These are phyloP conservation scores for Kurtzmaniella quercitrusa DNA, from an alignment of 1,139 yeast species.

Conservation along the genomic window DNA sequence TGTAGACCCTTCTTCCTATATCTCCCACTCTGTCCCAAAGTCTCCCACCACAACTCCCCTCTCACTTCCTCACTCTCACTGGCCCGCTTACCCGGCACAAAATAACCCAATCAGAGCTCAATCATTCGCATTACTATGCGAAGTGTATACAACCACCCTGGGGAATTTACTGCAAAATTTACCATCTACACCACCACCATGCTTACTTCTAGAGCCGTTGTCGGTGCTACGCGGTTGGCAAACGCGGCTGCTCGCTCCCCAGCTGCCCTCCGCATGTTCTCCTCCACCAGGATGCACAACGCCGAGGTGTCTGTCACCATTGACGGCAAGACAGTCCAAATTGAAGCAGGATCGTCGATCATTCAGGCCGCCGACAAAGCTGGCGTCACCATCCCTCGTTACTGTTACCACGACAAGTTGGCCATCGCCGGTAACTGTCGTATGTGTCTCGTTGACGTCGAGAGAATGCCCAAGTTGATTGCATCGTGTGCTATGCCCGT, in stretches of 20 bases:
- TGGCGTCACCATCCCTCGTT: conserved; percentile 82
- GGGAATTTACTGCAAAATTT: not conserved
- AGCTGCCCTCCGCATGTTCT: conserved; percentile 18
- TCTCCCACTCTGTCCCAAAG: not conserved
- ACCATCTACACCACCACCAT: not conserved
- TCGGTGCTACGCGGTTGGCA: not conserved
- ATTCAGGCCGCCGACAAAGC: conserved; percentile 93
- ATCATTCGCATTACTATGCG: conserved; percentile 18
- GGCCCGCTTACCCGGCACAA: conserved; percentile 10
- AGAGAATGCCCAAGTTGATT: conserved; percentile 84
- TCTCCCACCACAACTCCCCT: not conserved
- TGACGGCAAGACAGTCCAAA: conserved; percentile 72
- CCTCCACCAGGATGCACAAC: conserved; percentile 14
- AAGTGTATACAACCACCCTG: not conserved
- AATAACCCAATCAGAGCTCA: conserved; percentile 30
- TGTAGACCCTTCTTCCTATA: too few species aligned
- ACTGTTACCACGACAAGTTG: conserved; percentile 87
- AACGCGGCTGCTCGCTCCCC: conserved; percentile 1
- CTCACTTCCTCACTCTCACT: not conserved
- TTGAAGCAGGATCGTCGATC: conserved; percentile 84
- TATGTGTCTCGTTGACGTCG: conserved; percentile 90
- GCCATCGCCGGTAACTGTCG: conserved; percentile 95
- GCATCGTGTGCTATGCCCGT: conserved; percentile 94
- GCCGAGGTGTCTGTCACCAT: conserved; percentile 73
- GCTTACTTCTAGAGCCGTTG: conserved; percentile 9